Percentiles rank a stretch among this genome's conserved stretches.
These are phyloP conservation scores for Filosporella fistucella DNA, from an alignment of 495 filamentous ascomycete species.

Conservation along the genomic window DNA sequence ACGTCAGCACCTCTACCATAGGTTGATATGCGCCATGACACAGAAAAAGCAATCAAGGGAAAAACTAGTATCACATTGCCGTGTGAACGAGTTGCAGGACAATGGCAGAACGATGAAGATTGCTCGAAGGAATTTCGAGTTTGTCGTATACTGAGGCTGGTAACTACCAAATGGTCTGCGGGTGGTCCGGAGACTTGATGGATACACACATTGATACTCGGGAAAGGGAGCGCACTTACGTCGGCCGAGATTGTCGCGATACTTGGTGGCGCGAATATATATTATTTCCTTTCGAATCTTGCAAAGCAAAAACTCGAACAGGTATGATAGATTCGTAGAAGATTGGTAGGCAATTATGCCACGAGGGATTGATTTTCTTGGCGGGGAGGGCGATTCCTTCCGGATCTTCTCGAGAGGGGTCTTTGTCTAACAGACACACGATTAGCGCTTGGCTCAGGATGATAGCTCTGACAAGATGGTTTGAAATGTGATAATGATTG, in stretches of 20 bases:
- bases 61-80: not conserved
- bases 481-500: conserved; percentile 12
- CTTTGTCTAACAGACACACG: conserved; percentile 9
- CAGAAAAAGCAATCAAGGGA: conserved; percentile 15
- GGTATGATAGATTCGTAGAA: not conserved
- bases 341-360: not conserved
- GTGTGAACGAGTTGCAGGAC: not conserved
- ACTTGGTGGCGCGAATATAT: not conserved
- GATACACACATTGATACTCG: conserved; percentile 3
- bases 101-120: not conserved
- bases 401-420: conserved; percentile 16
- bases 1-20: conserved; percentile 18
- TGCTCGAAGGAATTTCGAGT: too few relatives aligned
- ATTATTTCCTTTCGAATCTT: too few relatives aligned
- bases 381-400: not conserved
- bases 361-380: not conserved
- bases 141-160: too few relatives aligned
- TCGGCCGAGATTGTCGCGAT: conserved; percentile 10
- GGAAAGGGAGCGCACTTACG: conserved; percentile 10
- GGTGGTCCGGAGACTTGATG: not conserved
- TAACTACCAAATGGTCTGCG: not conserved
- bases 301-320: too few relatives aligned
- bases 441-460: conserved; percentile 8
- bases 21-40: not conserved
- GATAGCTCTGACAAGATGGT: conserved; percentile 9